These are phyloP conservation scores for Penicillium ochrochloron DNA, from an alignment of 495 filamentous ascomycete genomes.

Conservation along the genomic window DNA sequence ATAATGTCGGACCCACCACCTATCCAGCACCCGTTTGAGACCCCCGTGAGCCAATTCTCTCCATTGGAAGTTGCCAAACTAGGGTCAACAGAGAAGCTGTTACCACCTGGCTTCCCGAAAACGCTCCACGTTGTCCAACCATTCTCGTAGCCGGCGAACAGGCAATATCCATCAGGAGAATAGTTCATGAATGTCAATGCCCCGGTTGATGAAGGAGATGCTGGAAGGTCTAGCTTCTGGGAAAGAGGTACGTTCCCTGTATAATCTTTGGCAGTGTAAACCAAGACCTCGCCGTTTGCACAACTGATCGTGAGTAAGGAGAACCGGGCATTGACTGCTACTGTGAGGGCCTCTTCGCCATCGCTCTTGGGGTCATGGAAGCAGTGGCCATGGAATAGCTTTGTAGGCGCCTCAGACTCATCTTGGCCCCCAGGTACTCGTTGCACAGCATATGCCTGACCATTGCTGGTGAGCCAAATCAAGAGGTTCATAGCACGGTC, in stretches of 20 bases:
- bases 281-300: conserved; percentile 73
- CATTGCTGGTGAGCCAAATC: conserved; percentile 91
- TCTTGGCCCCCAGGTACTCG: conserved; percentile 48
- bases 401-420: conserved; percentile 52
- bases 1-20: conserved; percentile 86
- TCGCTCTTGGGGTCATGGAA: conserved; percentile 75
- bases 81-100: conserved; percentile 74
- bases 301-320: conserved; percentile 91
- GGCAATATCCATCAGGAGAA: conserved; percentile 94
- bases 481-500: conserved; percentile 97
- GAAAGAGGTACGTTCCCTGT: conserved; percentile 91
- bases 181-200: conserved; percentile 75
- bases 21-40: conserved; percentile 80
- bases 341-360: conserved; percentile 66
- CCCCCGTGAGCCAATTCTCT: conserved; percentile 81
- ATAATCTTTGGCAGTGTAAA: conserved; percentile 93
- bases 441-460: conserved; percentile 91
- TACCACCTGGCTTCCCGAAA: conserved; percentile 85
- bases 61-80: conserved; percentile 64
- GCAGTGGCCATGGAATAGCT: conserved; percentile 86
- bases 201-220: conserved; percentile 67
- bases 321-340: conserved; percentile 90
- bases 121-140: conserved; percentile 98
- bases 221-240: conserved; percentile 70
- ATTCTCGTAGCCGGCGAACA: conserved; percentile 90